These are phyloP conservation scores for Cetraspora pellucida DNA, from an alignment of 192 early-diverging fungal genomes.

Conservation along the genomic window DNA sequence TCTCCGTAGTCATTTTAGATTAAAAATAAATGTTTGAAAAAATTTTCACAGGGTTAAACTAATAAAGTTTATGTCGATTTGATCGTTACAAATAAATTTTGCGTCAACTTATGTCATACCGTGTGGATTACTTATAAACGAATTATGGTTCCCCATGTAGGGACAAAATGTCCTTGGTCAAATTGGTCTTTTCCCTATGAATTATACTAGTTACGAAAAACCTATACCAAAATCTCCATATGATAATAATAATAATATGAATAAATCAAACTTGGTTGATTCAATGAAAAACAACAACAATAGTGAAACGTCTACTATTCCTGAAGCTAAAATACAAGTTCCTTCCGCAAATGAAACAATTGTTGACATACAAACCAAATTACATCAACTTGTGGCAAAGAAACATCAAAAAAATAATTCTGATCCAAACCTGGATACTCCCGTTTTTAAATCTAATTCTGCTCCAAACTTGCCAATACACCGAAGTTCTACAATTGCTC, in stretches of 20 bases:
- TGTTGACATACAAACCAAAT: background rate
- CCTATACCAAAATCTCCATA: background rate
- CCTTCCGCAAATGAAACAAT: background rate
- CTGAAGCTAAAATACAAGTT: background rate
- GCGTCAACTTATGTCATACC: no score
- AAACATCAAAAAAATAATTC: background rate
- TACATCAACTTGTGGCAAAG: background rate
- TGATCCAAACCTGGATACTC: background rate
- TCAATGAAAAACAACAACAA: background rate
- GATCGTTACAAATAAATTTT: no score
- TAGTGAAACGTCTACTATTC: background rate
- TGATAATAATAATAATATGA: background rate
- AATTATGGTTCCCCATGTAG: conserved; percentile 36
- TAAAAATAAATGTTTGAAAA: background rate
- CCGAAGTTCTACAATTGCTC: no score
- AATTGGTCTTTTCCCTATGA: conserved; percentile 75
- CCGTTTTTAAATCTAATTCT: background rate
- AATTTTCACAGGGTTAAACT: background rate
- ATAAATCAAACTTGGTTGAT: background rate
- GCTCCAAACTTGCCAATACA: background rate
- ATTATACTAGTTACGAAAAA: conserved; percentile 56
- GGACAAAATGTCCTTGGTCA: conserved; percentile 66
- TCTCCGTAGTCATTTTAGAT: background rate
- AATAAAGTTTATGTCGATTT: no score
- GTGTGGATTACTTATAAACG: no score